phyloP scores from a whole-genome alignment of 805 yeast species.

The Saccharomyces paradoxus region DNA sequence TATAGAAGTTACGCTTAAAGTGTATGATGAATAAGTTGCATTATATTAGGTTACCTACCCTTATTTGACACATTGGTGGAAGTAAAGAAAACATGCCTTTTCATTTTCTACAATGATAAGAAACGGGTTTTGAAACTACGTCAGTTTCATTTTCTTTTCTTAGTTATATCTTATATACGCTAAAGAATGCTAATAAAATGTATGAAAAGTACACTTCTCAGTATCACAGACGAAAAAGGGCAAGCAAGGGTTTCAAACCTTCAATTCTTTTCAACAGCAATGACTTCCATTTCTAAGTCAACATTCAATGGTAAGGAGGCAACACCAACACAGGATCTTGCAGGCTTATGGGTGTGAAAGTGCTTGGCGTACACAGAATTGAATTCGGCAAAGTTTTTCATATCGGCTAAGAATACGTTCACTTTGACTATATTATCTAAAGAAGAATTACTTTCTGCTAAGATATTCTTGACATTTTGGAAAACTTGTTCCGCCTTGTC shows the following conservation, averaged over 20 bases:
- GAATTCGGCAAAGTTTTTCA: slow-evolving; percentile 73
- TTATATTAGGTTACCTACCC: too few relatives aligned
- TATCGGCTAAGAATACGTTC: slow-evolving; percentile 83
- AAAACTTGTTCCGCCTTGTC: slow-evolving; percentile 70
- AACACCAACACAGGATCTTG: slow-evolving; percentile 95
- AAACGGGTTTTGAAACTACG: neutral
- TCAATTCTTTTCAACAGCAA: slow-evolving; percentile 60
- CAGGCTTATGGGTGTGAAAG: slow-evolving; percentile 75
- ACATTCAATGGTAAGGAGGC: slow-evolving; percentile 80
- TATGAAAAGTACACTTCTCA: neutral
- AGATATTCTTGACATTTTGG: slow-evolving; percentile 56
- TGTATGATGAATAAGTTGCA: too few relatives aligned
- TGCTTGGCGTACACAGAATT: slow-evolving; percentile 73
- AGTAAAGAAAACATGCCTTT: neutral
- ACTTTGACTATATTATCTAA: slow-evolving; percentile 76
- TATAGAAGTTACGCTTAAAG: too few relatives aligned
- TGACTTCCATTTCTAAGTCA: slow-evolving; percentile 76
- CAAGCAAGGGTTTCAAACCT: neutral
- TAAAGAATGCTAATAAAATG: neutral
- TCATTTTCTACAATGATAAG: neutral
- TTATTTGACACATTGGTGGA: too few relatives aligned
- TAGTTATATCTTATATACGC: neutral
- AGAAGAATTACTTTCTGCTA: slow-evolving; percentile 77
- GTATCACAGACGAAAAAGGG: neutral
- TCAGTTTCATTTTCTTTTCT: neutral